Evolutionary conservation across 345 rosid species (phyloP).

Genomic region (Salix suchowensis): DNA sequence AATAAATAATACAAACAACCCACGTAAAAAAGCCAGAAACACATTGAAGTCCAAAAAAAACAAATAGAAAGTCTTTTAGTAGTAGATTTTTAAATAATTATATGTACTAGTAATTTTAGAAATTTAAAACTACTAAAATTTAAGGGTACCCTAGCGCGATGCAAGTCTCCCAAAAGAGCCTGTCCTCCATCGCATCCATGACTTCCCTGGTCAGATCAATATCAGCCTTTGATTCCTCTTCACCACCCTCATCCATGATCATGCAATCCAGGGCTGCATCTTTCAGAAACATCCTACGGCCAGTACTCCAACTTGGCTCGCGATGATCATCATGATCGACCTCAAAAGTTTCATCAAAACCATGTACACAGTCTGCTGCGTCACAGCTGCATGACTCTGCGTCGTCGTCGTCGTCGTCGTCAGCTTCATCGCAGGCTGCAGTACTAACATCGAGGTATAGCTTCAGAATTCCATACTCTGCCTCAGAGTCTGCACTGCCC

Average conservation of each 20-base stretch:
- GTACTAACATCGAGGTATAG: not conserved
- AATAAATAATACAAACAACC: too few species aligned
- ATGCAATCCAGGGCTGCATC: constrained; percentile 3
- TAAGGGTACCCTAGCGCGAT: constrained; percentile 54
- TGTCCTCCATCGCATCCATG: constrained; percentile 52
- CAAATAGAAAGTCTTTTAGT: too few species aligned
- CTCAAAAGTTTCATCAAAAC: constrained; percentile 2
- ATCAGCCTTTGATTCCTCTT: constrained; percentile 20
- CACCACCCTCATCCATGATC: constrained; percentile 25
- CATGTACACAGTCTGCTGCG: not conserved
- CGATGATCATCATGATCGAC: constrained; percentile 13
- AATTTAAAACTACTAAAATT: not conserved
- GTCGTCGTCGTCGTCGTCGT: constrained; percentile 29
- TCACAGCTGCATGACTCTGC: constrained; percentile 54
- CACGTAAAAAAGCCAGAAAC: too few species aligned
- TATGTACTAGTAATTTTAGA: too few species aligned
- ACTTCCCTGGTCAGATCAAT: constrained; percentile 23
- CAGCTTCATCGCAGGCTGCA: not conserved
- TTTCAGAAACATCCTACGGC: constrained; percentile 17
- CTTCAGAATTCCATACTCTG: constrained; percentile 14
- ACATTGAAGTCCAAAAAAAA: too few species aligned
- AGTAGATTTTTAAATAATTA: too few species aligned
- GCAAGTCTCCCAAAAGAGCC: constrained; percentile 63
- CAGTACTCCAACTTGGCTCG: constrained; percentile 3
- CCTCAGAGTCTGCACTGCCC: constrained; percentile 51